Percentiles rank a stretch among this genome's conserved stretches.
These are phyloP conservation scores for Diaporthe humulicola DNA, from an alignment of 2,329 filamentous ascomycete genomes.

Conservation along the genomic window DNA sequence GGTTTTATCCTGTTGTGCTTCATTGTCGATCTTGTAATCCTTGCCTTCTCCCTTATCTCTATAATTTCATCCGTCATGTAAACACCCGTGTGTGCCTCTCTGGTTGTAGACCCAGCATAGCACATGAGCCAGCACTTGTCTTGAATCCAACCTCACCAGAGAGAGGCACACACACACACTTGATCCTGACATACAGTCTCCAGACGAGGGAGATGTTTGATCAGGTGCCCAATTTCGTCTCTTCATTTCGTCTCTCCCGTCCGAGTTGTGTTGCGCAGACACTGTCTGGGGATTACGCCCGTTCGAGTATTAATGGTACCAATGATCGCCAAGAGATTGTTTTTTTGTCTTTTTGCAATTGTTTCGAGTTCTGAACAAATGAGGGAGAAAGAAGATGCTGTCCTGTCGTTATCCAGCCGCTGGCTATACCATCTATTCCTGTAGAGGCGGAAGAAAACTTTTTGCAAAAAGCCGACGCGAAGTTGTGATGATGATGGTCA, in stretches of 20 bases:
- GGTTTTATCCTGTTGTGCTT: constrained; percentile 20
- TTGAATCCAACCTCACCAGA: constrained; percentile 18
- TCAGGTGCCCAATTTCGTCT: neutral
- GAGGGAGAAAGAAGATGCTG: constrained; percentile 1
- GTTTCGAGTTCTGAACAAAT: neutral
- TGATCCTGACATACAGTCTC: neutral
- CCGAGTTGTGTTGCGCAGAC: constrained; percentile 1
- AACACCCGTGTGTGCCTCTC: neutral
- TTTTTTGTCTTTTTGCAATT: neutral
- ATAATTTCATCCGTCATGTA: constrained; percentile 8
- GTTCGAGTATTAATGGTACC: constrained; percentile 28
- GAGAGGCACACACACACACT: constrained; percentile 2
- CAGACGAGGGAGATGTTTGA: neutral
- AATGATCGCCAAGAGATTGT: constrained; percentile 1
- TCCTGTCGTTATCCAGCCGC: constrained; percentile 27
- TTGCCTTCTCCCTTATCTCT: constrained; percentile 10
- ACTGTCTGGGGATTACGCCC: neutral
- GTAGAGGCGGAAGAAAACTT: constrained; percentile 9
- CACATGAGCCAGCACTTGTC: constrained; percentile 16
- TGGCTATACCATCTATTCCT: constrained; percentile 32
- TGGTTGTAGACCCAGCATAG: constrained; percentile 5
- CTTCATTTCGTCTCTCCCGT: constrained; percentile 1
- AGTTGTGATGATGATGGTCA: constrained; percentile 25
- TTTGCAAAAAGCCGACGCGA: constrained; percentile 29
- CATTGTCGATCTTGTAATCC: constrained; percentile 17